phyloP scores from a whole-genome alignment of 1,139 yeast genomes.

The Magnusiomyces suaveolens region DNA sequence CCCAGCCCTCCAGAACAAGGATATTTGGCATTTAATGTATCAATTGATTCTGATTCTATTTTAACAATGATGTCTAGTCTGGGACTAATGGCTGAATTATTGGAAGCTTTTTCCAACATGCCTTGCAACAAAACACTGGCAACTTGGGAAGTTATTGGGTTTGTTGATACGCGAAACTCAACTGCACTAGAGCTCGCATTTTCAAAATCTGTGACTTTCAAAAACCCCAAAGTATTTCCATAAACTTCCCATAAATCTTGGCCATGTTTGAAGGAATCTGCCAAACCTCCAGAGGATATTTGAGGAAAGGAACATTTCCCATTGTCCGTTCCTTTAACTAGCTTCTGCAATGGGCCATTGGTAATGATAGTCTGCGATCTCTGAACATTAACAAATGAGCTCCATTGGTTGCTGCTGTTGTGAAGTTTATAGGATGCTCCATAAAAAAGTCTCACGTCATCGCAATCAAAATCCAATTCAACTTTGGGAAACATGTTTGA shows the following conservation, averaged over 20 bases:
- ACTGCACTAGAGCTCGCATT: slow-evolving; percentile 22
- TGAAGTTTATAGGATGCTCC: slow-evolving; percentile 15
- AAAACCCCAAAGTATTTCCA: slow-evolving; percentile 26
- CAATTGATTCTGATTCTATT: slow-evolving; percentile 22
- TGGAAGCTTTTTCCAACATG: slow-evolving; percentile 19
- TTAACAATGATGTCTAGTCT: background rate
- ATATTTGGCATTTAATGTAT: slow-evolving; percentile 32
- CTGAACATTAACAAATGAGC: slow-evolving; percentile 15
- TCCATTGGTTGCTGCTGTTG: slow-evolving; percentile 3
- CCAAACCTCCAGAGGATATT: slow-evolving; percentile 33
- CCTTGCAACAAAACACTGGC: slow-evolving; percentile 32
- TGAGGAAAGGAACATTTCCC: slow-evolving; percentile 35
- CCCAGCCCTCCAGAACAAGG: slow-evolving; percentile 28
- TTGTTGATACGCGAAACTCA: slow-evolving; percentile 31
- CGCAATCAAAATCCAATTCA: slow-evolving; percentile 23
- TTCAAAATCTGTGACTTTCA: slow-evolving; percentile 27
- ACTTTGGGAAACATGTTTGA: slow-evolving; percentile 30
- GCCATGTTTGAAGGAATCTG: slow-evolving; percentile 34
- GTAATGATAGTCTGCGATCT: slow-evolving; percentile 22
- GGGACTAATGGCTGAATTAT: background rate
- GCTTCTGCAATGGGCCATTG: slow-evolving; percentile 15
- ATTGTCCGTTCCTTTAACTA: slow-evolving; percentile 19
- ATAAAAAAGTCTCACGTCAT: slow-evolving; percentile 25
- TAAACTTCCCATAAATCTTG: slow-evolving; percentile 31
- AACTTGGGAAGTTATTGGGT: slow-evolving; percentile 34